Evolutionary conservation across 1,284 basidiomycete genomes (phyloP), one percentile per base, ranked within the genome.

Genomic region (Takashimella koratensis): DNA sequence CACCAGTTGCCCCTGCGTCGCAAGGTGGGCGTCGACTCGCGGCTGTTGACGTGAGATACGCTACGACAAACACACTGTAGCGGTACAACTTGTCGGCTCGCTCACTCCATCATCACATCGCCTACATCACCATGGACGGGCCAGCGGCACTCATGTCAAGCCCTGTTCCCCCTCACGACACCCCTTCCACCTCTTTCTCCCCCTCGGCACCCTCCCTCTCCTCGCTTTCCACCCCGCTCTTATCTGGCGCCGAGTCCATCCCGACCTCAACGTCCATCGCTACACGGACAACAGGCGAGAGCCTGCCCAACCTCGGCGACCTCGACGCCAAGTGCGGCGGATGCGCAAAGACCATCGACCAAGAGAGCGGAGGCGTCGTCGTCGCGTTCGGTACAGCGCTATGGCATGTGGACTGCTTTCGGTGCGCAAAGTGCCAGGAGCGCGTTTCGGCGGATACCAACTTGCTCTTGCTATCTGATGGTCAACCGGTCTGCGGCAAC

Each of bases 401-500:
- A 13, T 78, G 76, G 71, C 76, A 78, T 55, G 72, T 76, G 26
- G 75, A 76, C 56, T 78, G 76, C 60, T 77, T 77, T 61, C 73
- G 77, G 19, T 80, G 79, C 58, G 75, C 75, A 25, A 80, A 79
- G 63, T 82, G 80, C 70, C 73, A 77, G 50, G 78, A 79, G 50
- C 73, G 75, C 43, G 80, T 82, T 46, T 79, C 81, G 64, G 81
- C 94, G 27, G 95, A 98, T 73, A 97, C 94, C 41, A 98, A 97
- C 77, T 83, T 98, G 21, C 83, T 98, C 22, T 80, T 98, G 10
- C 85, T 98, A 47, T 94, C 93, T 25, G 95, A 98, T 74, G 95
- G 95, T 20, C 92, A 89, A 36, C 95, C 96, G 30, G 93, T 98
- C 50, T 98, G 95, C 73, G 88, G 91, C 22, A 88, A 93, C 65